Evolutionary conservation across 345 rosid species (phyloP).

Genomic region (Angophora floribunda): DNA sequence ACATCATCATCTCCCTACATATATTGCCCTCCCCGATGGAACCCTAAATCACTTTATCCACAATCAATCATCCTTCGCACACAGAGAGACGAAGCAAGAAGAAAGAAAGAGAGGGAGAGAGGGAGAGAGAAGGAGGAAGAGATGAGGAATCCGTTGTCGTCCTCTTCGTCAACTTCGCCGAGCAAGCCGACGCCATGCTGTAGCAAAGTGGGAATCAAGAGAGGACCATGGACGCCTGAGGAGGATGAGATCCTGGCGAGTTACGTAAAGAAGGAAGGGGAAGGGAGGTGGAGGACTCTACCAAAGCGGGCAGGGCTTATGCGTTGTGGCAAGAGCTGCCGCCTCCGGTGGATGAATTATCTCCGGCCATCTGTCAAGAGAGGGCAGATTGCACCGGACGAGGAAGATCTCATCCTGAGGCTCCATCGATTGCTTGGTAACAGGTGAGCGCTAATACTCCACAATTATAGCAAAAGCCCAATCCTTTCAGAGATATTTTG

Average conservation of each 20-base stretch:
- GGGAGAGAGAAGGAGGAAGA: not conserved
- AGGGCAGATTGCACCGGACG: conserved; percentile 63
- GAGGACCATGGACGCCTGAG: conserved; percentile 84
- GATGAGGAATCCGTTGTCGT: conserved; percentile 12
- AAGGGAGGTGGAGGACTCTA: conserved; percentile 75
- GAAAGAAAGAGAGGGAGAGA: not conserved
- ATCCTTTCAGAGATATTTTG: not conserved
- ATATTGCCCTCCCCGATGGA: not conserved
- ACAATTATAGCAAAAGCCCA: not conserved
- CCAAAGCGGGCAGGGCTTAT: conserved; percentile 72
- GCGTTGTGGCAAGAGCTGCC: conserved; percentile 82
- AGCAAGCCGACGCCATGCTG: conserved; percentile 47
- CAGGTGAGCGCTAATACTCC: conserved; percentile 12
- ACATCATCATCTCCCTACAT: not conserved
- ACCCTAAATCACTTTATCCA: not conserved
- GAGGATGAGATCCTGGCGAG: conserved; percentile 56
- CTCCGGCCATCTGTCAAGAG: conserved; percentile 72
- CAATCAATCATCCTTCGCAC: not conserved
- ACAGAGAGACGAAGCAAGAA: not conserved
- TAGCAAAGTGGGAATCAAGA: conserved; percentile 56
- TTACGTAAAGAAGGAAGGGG: conserved; percentile 61
- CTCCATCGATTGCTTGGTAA: conserved; percentile 69
- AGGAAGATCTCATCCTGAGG: conserved; percentile 86
- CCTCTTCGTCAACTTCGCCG: not conserved
- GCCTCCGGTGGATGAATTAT: conserved; percentile 91